Percentiles rank a stretch among this genome's conserved stretches.
Conservation (phyloP, 495 filamentous ascomycete genomes). For the Tuber magnatum region DNA sequence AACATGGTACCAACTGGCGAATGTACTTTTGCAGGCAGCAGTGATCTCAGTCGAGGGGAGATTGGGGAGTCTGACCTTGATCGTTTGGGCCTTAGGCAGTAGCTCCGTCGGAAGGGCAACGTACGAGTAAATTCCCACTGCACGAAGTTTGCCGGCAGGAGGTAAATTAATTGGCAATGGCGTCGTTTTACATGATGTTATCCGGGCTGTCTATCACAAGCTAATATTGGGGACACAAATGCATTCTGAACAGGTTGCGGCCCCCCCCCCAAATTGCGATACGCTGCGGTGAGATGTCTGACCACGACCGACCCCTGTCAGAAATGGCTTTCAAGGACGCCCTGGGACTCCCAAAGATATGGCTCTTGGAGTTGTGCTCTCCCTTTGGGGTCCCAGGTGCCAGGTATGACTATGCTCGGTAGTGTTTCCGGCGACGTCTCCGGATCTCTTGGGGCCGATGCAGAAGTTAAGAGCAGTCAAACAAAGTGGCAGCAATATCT, state of each 20-base stretch:
- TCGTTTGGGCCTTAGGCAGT: neutral
- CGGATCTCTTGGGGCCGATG: neutral
- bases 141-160: neutral
- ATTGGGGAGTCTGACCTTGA: neutral
- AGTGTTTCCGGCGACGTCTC: neutral
- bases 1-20: neutral
- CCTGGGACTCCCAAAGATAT: conserved; percentile 1
- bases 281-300: neutral
- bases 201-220: neutral
- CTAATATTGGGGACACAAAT: neutral
- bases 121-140: neutral
- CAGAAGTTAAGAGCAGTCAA: neutral
- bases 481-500: neutral
- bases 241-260: neutral
- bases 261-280: neutral
- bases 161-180: conserved; percentile 3
- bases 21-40: neutral
- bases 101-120: neutral
- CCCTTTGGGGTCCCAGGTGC: neutral
- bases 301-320: neutral
- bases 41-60: neutral
- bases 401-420: neutral
- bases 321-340: neutral
- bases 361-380: neutral
- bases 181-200: conserved; percentile 1